Evolutionary conservation across 345 rosid genomes (phyloP), one percentile per base, ranked within the genome.

Genomic region (Gossypium australe): DNA sequence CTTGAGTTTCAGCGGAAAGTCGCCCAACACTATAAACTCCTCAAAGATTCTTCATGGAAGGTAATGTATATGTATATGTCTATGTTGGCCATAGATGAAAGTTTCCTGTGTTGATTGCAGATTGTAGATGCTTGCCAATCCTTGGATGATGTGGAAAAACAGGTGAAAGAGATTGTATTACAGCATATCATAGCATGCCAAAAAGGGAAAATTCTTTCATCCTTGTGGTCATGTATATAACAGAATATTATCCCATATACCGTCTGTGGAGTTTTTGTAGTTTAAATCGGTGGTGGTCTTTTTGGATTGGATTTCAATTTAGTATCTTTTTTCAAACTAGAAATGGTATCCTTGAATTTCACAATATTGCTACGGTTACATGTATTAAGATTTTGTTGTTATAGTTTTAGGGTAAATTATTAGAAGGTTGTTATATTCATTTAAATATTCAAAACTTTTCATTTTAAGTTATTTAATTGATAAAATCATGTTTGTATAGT

Each of bases 1-100:
- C 85, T 92, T 29, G 97, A 94, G 79, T 91, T 94, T 83, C 97
- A 94, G 81, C 87, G 17, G 71, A 91, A 90, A 79, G 98, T 94
- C 9, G 87, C 91, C 7, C 79, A 79, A 41, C 76, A 78, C 72
- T 91, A 92, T 76, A 83, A 76, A 80, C 80, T 84, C 73, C 89
- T 89, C 6, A 82, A 72, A 0, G 97, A 94, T 83, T 69, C 94
- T 73, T 86, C 99, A 0, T 94, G 99, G 99, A 85, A 84, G 94
- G 99, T 95, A 78, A 71, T 34, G 3, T 34, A 34, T 34, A 5
- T 9, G 51, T 13, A 9, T 11, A 13, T 47, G 24, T 55, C 48
- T 41, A 24, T 14, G 14, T 24, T 22, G 43, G 13, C 43, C 0
- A 6, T 24, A 34, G 41, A 20, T 67, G 29, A 24, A 22, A 67